Conservation (phyloP, 2,329 filamentous ascomycete species). For the Cryoendolithus antarcticus region DNA sequence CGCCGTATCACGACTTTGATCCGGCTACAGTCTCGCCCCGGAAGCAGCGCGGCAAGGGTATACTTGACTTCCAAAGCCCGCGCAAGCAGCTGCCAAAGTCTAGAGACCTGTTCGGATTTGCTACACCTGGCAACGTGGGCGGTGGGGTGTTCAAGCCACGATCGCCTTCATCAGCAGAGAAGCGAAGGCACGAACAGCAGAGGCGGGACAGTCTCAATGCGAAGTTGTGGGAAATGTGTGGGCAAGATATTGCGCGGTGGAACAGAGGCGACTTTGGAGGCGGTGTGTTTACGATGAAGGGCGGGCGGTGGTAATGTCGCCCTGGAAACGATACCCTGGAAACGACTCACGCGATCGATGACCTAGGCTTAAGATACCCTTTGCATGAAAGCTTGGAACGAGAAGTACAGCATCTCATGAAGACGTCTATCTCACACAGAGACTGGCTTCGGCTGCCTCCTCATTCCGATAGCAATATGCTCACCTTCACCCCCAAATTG, state of each 20-base stretch:
- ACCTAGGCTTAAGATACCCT: no score
- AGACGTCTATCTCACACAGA: no score
- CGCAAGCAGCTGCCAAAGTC: constrained; percentile 5
- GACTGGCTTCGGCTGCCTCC: no score
- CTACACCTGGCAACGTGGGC: not conserved
- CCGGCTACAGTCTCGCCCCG: not conserved
- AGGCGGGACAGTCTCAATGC: constrained; percentile 4
- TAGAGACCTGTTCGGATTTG: constrained; percentile 3
- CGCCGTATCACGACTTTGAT: constrained; percentile 8
- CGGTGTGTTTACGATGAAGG: constrained; percentile 16
- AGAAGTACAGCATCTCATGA: no score
- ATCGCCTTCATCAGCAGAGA: constrained; percentile 10
- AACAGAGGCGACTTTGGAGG: constrained; percentile 24
- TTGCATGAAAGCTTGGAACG: no score
- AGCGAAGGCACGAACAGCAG: constrained; percentile 7
- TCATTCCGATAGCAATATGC: no score
- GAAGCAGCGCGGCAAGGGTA: constrained; percentile 7
- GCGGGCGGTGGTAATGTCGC: constrained; percentile 17
- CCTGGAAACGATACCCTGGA: no score
- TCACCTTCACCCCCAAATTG: no score
- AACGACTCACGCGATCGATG: no score
- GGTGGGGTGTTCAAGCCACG: constrained; percentile 6
- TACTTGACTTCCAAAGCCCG: constrained; percentile 16
- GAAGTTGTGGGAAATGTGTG: constrained; percentile 20
- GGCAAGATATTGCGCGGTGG: constrained; percentile 20